phyloP scores from a whole-genome alignment of 2,329 filamentous ascomycete species.

The Sporothrix euskadiensis region DNA sequence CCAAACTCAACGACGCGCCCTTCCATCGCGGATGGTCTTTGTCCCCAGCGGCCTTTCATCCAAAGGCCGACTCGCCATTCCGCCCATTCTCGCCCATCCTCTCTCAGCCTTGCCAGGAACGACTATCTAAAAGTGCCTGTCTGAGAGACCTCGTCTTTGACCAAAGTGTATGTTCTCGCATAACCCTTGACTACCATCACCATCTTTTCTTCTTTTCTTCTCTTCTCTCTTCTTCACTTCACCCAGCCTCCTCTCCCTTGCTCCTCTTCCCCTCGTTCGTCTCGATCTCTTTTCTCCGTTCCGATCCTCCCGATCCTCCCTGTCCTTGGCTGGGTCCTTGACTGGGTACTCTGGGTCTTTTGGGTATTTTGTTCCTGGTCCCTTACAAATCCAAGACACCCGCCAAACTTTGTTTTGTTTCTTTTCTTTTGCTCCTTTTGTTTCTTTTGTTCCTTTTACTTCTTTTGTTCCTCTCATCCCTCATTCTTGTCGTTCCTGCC shows the following conservation, averaged over 20 bases:
- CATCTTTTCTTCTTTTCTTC: background rate
- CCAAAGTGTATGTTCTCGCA: background rate
- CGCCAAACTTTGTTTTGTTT: too few relatives aligned
- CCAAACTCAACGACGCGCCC: background rate
- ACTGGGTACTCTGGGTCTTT: background rate
- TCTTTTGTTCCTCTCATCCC: too few relatives aligned
- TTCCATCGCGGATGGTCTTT: constrained; percentile 1
- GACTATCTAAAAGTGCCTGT: background rate
- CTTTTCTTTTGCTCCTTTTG: background rate
- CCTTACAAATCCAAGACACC: constrained; percentile 15
- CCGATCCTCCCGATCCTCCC: constrained; percentile 6
- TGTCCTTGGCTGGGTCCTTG: background rate
- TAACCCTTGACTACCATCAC: too few relatives aligned
- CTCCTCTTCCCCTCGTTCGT: background rate
- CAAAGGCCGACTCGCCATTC: background rate
- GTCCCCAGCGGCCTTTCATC: background rate
- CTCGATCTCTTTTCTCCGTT: background rate
- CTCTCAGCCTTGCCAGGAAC: constrained; percentile 13
- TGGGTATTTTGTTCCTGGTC: background rate
- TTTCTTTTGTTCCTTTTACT: too few relatives aligned
- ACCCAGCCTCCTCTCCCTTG: background rate
- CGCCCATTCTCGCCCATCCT: background rate
- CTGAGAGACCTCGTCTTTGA: background rate
- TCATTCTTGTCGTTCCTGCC: too few relatives aligned
- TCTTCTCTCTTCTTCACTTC: background rate